phyloP scores from a whole-genome alignment of 352 stramenopile species.

The Pythium dissimile region DNA sequence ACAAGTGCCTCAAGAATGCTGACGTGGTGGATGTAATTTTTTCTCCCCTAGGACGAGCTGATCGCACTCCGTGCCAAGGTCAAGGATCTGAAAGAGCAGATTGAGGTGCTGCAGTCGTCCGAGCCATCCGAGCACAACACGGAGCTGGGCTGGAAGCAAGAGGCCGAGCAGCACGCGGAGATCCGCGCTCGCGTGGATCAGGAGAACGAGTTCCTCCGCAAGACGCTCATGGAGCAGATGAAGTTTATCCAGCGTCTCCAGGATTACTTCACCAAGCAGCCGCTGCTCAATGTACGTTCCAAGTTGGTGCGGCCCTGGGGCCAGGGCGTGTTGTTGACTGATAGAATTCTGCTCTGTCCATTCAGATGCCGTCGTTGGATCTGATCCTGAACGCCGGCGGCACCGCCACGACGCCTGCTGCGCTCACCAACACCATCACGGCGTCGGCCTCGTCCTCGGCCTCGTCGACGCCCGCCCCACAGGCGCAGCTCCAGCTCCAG shows the following conservation, averaged over 20 bases:
- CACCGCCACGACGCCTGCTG: slow-evolving; percentile 48
- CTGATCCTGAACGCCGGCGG: slow-evolving; percentile 81
- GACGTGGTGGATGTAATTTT: slow-evolving; percentile 2
- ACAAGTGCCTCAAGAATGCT: not conserved
- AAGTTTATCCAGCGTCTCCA: slow-evolving; percentile 89
- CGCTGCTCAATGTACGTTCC: slow-evolving; percentile 70
- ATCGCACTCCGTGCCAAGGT: slow-evolving; percentile 83
- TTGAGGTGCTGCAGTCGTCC: slow-evolving; percentile 85
- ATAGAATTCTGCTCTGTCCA: not conserved
- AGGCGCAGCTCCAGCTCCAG: slow-evolving; percentile 69
- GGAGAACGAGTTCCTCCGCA: slow-evolving; percentile 87
- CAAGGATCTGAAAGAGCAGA: slow-evolving; percentile 89
- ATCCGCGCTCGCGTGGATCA: slow-evolving; percentile 85
- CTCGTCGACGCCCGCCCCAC: slow-evolving; percentile 46
- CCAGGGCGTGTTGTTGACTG: not conserved
- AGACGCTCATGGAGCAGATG: slow-evolving; percentile 90
- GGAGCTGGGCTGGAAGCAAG: slow-evolving; percentile 86
- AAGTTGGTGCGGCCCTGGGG: not conserved
- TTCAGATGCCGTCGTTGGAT: slow-evolving; percentile 75
- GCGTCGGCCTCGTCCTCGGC: slow-evolving; percentile 49
- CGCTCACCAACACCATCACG: slow-evolving; percentile 55
- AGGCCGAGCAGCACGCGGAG: slow-evolving; percentile 85
- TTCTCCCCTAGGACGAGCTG: slow-evolving; percentile 52
- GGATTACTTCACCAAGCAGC: slow-evolving; percentile 90
- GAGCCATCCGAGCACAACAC: slow-evolving; percentile 89